phyloP scores from a whole-genome alignment of 768 basidiomycete species.

The Calocera viscosa region DNA sequence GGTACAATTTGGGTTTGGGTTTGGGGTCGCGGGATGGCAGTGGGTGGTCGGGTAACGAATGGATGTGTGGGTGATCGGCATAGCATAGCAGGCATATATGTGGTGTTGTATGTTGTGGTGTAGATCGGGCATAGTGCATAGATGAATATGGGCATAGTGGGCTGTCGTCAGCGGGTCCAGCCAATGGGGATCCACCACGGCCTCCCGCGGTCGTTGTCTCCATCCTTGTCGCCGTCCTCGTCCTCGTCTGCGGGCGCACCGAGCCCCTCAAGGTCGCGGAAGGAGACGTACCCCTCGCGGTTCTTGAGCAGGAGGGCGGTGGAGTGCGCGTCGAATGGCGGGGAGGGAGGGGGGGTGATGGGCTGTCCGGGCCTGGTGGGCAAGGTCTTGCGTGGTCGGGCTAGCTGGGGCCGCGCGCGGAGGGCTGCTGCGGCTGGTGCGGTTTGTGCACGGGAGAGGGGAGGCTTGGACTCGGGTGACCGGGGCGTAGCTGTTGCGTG shows the following conservation, averaged over 20 bases:
- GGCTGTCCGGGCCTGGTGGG: background rate
- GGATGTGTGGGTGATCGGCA: too few species aligned
- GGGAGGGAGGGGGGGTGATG: conserved; percentile 17
- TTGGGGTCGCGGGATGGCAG: too few species aligned
- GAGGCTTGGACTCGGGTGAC: background rate
- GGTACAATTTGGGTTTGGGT: too few species aligned
- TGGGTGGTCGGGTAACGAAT: too few species aligned
- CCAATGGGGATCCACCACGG: conserved; percentile 9
- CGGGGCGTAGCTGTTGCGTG: background rate
- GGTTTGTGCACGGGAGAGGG: background rate
- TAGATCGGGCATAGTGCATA: background rate
- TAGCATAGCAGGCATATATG: too few species aligned
- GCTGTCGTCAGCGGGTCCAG: background rate
- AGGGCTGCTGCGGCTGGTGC: background rate
- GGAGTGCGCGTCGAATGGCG: conserved; percentile 50
- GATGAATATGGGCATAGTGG: background rate
- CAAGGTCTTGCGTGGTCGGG: background rate
- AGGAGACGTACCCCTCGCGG: conserved; percentile 55
- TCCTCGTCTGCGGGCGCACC: conserved; percentile 41
- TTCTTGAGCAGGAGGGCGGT: conserved; percentile 46
- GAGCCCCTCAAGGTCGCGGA: conserved; percentile 52
- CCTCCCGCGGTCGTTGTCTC: background rate
- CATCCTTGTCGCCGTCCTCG: conserved; percentile 28
- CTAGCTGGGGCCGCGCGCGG: background rate
- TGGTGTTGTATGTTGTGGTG: too few species aligned